Evolutionary conservation across 2,329 filamentous ascomycete species (phyloP), one percentile per base, ranked within the genome.

Genomic region (Aspergillus melleus): DNA sequence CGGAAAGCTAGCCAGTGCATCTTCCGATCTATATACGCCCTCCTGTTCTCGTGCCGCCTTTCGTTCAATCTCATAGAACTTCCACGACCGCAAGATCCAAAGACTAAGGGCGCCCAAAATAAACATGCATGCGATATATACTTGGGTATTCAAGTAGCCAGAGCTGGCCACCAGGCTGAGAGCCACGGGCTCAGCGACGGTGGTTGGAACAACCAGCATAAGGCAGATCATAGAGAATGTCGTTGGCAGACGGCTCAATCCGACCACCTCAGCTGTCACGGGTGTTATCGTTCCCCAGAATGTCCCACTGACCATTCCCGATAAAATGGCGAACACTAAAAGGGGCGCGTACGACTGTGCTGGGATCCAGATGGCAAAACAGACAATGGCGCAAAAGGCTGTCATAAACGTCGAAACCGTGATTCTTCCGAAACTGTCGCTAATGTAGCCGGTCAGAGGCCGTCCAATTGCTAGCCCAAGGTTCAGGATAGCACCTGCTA

Each of bases 251-350:
- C 57, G 58, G 5, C 42, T 39, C 20, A 66, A 24, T 2, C 64
- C 62, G 3, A 66, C 64, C 6, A 66, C 52, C 19, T 65, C 60
- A 4, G 57, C 56, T n/a, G 59, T 46, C 3, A 65, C 55, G 0
- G 61, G 64, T 0, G 60, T 57, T 2, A 62, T 49, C 4, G 56
- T 60, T 2, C 50, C 77, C 81, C 81, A 83, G 62, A 81, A 83
- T 0, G 79, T 74, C 0, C 82, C 82, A 36, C 80, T 65, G 6
- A 80, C 76, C 6, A 76, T 76, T 2, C 82, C 81, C 54, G 71
- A 70, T 0, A 80, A 39, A 10, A 83, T 60, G 0, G 75, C 74
- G 61, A 81, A 82, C 52, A 82, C 71, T 3, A 82, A 63, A 0
- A 78, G 69, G 1, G 80, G 64, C 0, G 73, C 79, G 54, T 75